A percentile compares a stretch with the other conserved stretches of the same genome.
phyloP scores from a whole-genome alignment of 441 rosid genomes.

The Raphanus hybrid region DNA sequence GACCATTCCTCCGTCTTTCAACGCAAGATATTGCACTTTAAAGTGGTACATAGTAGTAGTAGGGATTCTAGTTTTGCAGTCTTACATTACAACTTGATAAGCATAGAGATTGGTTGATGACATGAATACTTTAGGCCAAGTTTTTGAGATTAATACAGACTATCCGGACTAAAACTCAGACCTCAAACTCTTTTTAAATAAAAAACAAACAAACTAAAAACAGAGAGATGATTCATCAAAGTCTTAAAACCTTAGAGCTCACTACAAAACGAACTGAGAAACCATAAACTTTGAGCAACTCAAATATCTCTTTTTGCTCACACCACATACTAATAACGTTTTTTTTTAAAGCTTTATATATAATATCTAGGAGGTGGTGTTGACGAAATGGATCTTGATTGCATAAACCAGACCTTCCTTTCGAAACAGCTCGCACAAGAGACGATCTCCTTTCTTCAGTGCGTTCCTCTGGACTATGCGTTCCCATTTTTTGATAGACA shows the following conservation, averaged over 20 bases:
- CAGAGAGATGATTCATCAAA: not conserved
- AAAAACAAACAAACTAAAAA: too few species aligned
- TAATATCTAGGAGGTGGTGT: not conserved
- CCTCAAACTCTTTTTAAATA: too few species aligned
- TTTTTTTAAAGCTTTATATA: not conserved
- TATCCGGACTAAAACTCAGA: too few species aligned
- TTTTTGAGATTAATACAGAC: too few species aligned
- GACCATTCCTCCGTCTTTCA: too few species aligned
- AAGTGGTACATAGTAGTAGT: too few species aligned
- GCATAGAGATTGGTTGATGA: too few species aligned
- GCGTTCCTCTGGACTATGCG: constrained; percentile 15
- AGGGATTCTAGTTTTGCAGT: too few species aligned
- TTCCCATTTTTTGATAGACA: constrained; percentile 24
- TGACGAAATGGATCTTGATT: constrained; percentile 15
- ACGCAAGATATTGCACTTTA: too few species aligned
- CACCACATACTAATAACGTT: not conserved
- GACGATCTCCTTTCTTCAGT: constrained; percentile 4
- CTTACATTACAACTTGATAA: too few species aligned
- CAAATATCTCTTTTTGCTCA: not conserved
- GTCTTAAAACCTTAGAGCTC: not conserved
- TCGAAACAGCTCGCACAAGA: constrained; percentile 39
- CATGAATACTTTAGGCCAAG: too few species aligned
- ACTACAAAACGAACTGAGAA: not conserved
- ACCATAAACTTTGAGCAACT: not conserved
- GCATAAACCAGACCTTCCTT: constrained; percentile 7